Evolutionary conservation across 352 stramenopile genomes (phyloP), one percentile per base, ranked within the genome.

Genomic region (Phytopythium delawarense): DNA sequence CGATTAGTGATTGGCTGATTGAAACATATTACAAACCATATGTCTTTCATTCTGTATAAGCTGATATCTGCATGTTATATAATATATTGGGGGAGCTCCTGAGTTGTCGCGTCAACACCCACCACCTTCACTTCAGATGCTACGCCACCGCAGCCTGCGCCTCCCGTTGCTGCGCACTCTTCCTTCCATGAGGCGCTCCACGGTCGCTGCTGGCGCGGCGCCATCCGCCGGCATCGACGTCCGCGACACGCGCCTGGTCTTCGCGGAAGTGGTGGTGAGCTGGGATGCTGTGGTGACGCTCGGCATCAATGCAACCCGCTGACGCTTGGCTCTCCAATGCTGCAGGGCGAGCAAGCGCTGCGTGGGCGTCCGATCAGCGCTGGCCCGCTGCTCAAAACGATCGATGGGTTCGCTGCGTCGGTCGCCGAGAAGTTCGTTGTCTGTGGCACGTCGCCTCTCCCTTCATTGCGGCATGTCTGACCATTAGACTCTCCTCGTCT

Each of bases 311-410:
- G 28, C 28, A 32, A 40, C 35, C 35, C 12, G 9, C 35, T 40
- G 35, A 40, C 35, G 35, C 35, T 40, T 40, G 35, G 16, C 1
- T 16, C 35, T 15, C 35, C 12, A 15, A 15, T 40, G 35, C 15
- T 57, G 46, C 49, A 83, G 76, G 74, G 76, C 21, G 69, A 81
- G 32, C 74, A 81, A n/a, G 64, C 70, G n/a, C 66, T 83, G 60
- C 70, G 72, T 40, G 76, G 76, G 39, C 76, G 81, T 30, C 23
- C 75, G 45, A 61, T 83, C 7, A 73, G 76, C 39, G 75, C 74
- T 9, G 76, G 76, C 0, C 72, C 70, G 46, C 74, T 86, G 53
- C 62, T 86, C 55, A 71, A 81, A 57, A 70, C 69, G 50, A 72
- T 85, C 48, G 74, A 82, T 45, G 70, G 71, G 32, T 69, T 85